Percentiles rank a stretch among this genome's conserved stretches.
These are phyloP conservation scores for Solanum chacoense DNA, from an alignment of 305 asterid species.

Conservation along the genomic window DNA sequence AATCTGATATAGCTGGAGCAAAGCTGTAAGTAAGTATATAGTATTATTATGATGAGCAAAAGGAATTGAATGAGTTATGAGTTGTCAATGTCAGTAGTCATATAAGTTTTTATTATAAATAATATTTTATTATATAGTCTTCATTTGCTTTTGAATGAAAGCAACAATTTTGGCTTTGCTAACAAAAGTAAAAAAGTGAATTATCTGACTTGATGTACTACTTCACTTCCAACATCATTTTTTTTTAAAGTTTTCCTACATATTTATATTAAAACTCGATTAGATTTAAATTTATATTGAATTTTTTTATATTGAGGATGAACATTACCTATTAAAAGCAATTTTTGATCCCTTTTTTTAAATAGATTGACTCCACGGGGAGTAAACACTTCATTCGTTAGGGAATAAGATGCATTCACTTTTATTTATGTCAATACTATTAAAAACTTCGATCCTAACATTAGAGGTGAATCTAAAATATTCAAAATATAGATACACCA, in stretches of 20 bases:
- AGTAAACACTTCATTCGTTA: background rate
- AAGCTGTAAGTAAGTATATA: background rate
- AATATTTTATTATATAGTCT: background rate
- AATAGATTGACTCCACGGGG: no score
- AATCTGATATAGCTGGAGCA: conserved; percentile 3
- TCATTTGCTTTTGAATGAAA: background rate
- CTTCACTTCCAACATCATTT: background rate
- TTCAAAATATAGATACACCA: no score
- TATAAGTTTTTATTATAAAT: background rate
- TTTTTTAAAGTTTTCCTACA: rapidly evolving
- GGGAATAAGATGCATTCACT: background rate
- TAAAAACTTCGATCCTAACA: background rate
- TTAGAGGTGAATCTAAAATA: background rate
- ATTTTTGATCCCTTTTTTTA: background rate
- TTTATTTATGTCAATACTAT: background rate
- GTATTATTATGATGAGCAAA: background rate
- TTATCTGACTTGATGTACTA: background rate
- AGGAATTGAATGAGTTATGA: conserved; percentile 3
- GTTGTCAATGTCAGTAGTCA: background rate
- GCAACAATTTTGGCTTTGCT: background rate
- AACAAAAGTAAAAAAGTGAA: background rate
- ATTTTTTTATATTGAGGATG: background rate
- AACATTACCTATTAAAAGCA: no score
- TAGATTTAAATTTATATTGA: no score
- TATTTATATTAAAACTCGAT: no score